Evolutionary conservation across 768 basidiomycete genomes (phyloP).

Genomic region (Coprinellus micaceus): DNA sequence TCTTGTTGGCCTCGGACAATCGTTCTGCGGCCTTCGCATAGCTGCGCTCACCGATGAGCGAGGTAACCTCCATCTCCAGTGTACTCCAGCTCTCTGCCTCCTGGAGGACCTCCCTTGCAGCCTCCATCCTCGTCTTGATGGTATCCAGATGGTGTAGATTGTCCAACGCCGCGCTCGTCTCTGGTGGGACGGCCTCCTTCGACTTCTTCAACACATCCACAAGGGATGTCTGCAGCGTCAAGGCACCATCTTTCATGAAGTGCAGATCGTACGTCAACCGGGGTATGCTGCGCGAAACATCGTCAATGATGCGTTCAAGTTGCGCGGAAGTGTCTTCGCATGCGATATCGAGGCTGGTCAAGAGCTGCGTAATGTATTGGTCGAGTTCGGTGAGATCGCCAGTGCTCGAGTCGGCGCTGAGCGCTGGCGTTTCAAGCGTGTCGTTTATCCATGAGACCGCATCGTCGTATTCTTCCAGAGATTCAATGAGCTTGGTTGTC

Average conservation of each 20-base stretch:
- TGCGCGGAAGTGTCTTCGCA: constrained; percentile 84
- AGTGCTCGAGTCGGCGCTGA: constrained; percentile 25
- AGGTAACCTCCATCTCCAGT: constrained; percentile 87
- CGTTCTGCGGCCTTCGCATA: constrained; percentile 91
- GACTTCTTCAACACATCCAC: constrained; percentile 57
- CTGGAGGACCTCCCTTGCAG: constrained; percentile 80
- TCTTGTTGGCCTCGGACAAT: constrained; percentile 82
- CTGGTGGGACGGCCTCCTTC: constrained; percentile 45
- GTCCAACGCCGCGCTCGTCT: constrained; percentile 67
- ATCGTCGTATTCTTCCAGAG: constrained; percentile 59
- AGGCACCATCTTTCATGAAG: constrained; percentile 91
- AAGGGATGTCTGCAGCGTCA: constrained; percentile 68
- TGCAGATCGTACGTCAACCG: constrained; percentile 93
- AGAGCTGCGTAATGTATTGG: constrained; percentile 67
- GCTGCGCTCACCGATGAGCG: constrained; percentile 71
- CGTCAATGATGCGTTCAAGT: constrained; percentile 86
- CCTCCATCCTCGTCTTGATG: constrained; percentile 84
- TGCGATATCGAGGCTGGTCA: constrained; percentile 80
- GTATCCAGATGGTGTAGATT: constrained; percentile 78
- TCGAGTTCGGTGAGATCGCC: constrained; percentile 59
- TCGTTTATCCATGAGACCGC: constrained; percentile 73
- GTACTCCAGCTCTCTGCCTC: constrained; percentile 98
- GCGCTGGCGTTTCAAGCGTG: constrained; percentile 39
- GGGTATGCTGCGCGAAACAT: constrained; percentile 87
- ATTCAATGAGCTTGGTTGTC: constrained; percentile 44